These are phyloP conservation scores for Monosporozyma aerobia DNA, from an alignment of 805 yeast species.

Conservation along the genomic window DNA sequence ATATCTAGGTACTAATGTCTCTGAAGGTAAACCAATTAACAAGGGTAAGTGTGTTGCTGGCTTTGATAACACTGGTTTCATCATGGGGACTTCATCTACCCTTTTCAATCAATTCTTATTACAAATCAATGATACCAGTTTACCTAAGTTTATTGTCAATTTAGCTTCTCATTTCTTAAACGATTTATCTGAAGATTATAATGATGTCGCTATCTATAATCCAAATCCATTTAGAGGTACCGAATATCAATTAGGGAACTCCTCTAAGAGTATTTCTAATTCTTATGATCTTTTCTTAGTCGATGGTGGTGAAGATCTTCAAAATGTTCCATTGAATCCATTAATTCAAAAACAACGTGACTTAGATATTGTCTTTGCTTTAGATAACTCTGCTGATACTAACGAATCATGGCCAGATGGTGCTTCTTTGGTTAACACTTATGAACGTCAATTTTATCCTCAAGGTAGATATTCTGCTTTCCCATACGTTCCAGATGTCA, in stretches of 20 bases:
- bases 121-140: slow-evolving; percentile 40
- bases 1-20: slow-evolving; percentile 60
- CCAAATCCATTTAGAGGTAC: slow-evolving; percentile 64
- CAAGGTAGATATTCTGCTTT: slow-evolving; percentile 51
- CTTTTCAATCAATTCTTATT: slow-evolving; percentile 62
- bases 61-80: slow-evolving; percentile 72
- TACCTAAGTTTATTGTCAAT: slow-evolving; percentile 31
- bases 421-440: slow-evolving; percentile 45
- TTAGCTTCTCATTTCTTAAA: slow-evolving; percentile 38
- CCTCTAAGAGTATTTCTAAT: slow-evolving; percentile 31
- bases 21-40: slow-evolving; percentile 46
- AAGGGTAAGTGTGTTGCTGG: slow-evolving; percentile 50
- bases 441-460: slow-evolving; percentile 48
- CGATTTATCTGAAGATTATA: slow-evolving; percentile 40
- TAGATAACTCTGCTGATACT: slow-evolving; percentile 60
- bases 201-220: slow-evolving; percentile 59
- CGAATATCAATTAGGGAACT: slow-evolving; percentile 25
- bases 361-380: slow-evolving; percentile 58
- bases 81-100: slow-evolving; percentile 76
- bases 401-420: slow-evolving; percentile 59
- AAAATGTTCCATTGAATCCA: slow-evolving; percentile 57
- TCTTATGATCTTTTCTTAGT: slow-evolving; percentile 43
- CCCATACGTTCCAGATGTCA: slow-evolving; percentile 71
- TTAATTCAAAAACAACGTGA: slow-evolving; percentile 49
- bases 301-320: slow-evolving; percentile 66